A percentile compares a stretch with the other conserved stretches of the same genome.
These are phyloP conservation scores for Hanseniaspora clermontiae DNA, from an alignment of 805 yeast genomes.

Conservation along the genomic window DNA sequence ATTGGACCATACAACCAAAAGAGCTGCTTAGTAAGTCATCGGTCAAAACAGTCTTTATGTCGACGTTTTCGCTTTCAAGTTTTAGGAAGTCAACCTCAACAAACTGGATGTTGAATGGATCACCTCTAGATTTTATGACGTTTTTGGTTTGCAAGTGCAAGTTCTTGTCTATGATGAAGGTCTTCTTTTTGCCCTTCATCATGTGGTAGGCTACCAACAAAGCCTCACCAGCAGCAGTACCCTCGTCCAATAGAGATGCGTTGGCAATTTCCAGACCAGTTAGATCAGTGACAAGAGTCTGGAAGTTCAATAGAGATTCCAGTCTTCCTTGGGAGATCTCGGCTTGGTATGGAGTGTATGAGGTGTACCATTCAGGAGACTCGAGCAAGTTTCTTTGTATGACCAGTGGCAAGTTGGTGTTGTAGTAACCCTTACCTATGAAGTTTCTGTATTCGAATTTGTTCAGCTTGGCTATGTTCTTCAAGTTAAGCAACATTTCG, in stretches of 20 bases:
- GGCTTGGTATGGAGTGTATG: conserved; percentile 97
- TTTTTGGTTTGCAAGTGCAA: conserved; percentile 78
- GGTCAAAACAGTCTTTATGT: conserved; percentile 16
- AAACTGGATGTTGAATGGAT: conserved; percentile 55
- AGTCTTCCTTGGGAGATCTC: conserved; percentile 95
- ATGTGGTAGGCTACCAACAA: conserved; percentile 70
- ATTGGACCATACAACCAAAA: conserved; percentile 80
- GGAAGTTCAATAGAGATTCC: conserved; percentile 80
- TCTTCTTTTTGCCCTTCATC: conserved; percentile 50
- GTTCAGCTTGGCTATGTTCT: conserved; percentile 62
- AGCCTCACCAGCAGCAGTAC: conserved; percentile 95
- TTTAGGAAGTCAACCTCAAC: conserved; percentile 41
- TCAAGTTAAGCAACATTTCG: conserved; percentile 59
- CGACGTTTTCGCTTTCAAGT: conserved; percentile 19
- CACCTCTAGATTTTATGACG: conserved; percentile 69
- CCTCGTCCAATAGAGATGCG: conserved; percentile 90
- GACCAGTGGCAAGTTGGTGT: conserved; percentile 80
- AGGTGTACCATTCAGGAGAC: conserved; percentile 96
- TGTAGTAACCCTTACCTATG: conserved; percentile 91
- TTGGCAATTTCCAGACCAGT: conserved; percentile 93
- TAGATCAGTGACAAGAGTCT: conserved; percentile 78
- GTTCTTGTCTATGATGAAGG: conserved; percentile 59
- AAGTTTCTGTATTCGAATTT: conserved; percentile 50
- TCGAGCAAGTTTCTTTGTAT: conserved; percentile 86
- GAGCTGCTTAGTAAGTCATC: conserved; percentile 32